These are phyloP conservation scores for Pelargonium fulgidum DNA, from an alignment of 441 rosid species.

Conservation along the genomic window DNA sequence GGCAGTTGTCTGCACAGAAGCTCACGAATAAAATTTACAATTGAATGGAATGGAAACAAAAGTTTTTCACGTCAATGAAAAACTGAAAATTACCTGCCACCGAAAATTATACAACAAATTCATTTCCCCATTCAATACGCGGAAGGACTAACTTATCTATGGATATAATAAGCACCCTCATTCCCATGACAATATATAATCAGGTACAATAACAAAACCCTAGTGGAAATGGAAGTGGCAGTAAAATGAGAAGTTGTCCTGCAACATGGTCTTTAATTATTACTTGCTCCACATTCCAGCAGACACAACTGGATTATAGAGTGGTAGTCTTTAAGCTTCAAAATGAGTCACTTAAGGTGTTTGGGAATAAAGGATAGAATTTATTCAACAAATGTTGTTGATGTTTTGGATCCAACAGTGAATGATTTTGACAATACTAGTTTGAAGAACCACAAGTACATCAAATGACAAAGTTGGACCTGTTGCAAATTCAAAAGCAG, in stretches of 20 bases:
- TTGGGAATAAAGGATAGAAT: no score
- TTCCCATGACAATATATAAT: background rate
- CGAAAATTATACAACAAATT: background rate
- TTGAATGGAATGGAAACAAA: constrained; percentile 44
- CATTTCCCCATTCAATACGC: background rate
- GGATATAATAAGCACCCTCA: background rate
- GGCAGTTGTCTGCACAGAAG: constrained; percentile 54
- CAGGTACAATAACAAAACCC: background rate
- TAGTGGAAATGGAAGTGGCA: background rate
- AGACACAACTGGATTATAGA: background rate
- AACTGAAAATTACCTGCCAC: background rate
- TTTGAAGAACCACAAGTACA: background rate
- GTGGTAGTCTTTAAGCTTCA: background rate
- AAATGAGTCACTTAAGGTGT: no score
- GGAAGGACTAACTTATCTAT: background rate
- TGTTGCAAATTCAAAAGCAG: background rate
- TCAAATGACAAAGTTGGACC: background rate
- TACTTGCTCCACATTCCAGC: background rate
- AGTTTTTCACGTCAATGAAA: constrained; percentile 18
- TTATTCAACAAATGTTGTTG: no score
- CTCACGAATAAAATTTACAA: constrained; percentile 27
- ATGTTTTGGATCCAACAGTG: no score
- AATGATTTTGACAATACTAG: no score
- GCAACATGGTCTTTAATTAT: background rate
- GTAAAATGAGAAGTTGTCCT: background rate